A percentile compares a stretch with the other conserved stretches of the same genome.
Conservation (phyloP, 257 asterid species). For the Solanum corneliomulleri region DNA sequence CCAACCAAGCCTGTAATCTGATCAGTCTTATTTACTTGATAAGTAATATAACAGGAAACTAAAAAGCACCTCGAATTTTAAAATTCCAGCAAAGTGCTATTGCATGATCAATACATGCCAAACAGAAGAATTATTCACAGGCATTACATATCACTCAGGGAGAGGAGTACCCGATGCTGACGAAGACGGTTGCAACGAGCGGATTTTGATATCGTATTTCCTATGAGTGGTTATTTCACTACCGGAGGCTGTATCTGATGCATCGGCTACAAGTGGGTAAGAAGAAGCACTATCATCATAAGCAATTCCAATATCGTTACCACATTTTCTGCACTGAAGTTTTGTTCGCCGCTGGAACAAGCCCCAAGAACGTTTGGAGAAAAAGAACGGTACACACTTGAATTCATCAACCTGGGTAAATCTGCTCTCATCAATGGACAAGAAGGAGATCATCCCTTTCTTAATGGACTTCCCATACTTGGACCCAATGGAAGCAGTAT, state of each 20-base stretch:
- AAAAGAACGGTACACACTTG: conserved; percentile 45
- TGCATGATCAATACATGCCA: background rate
- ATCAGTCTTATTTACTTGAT: background rate
- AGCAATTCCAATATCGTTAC: conserved; percentile 57
- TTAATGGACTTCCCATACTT: conserved; percentile 68
- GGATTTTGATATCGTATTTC: conserved; percentile 56
- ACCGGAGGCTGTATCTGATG: conserved; percentile 36
- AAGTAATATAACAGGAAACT: background rate
- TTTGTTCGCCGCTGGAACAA: conserved; percentile 41
- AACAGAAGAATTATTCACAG: background rate
- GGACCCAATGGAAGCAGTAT: conserved; percentile 66
- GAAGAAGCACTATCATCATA: conserved; percentile 25
- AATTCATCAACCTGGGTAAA: conserved; percentile 54
- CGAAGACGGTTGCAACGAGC: conserved; percentile 67
- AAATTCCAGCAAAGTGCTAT: background rate
- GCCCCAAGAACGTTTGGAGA: conserved; percentile 56
- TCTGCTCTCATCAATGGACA: conserved; percentile 64
- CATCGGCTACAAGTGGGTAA: conserved; percentile 39
- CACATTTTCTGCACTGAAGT: conserved; percentile 72
- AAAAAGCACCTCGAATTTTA: background rate
- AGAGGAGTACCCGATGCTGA: conserved; percentile 38
- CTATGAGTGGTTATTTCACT: conserved; percentile 36
- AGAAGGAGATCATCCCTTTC: conserved; percentile 72
- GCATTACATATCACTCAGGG: conserved; percentile 7
- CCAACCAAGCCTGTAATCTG: background rate